A percentile compares a stretch with the other conserved stretches of the same genome.
Conservation (phyloP, 2,329 filamentous ascomycete species). For the Lachnum nothofagi region DNA sequence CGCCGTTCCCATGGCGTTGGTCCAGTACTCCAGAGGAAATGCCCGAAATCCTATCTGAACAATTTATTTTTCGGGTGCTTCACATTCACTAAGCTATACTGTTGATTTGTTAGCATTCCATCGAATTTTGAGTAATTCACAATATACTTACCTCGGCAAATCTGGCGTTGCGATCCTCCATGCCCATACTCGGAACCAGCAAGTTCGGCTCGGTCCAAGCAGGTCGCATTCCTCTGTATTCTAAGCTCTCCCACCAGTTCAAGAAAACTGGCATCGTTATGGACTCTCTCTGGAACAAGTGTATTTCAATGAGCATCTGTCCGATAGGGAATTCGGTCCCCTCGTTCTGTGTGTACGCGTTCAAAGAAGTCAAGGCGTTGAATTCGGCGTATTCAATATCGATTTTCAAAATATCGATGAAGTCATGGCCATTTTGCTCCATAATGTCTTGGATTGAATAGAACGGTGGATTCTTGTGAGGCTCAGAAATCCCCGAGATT, state of each 20-base stretch:
- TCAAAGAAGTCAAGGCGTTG: slow-evolving; percentile 30
- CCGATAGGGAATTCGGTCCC: slow-evolving; percentile 24
- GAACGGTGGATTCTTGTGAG: slow-evolving; percentile 27
- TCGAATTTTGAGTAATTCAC: neutral
- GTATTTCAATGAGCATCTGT: slow-evolving; percentile 26
- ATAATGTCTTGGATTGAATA: slow-evolving; percentile 37
- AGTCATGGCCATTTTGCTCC: slow-evolving; percentile 36
- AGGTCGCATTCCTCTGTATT: slow-evolving; percentile 26
- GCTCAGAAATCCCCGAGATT: slow-evolving; percentile 31
- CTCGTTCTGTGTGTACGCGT: slow-evolving; percentile 21
- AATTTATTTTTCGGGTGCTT: neutral
- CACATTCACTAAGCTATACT: slow-evolving; percentile 9
- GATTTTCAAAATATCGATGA: slow-evolving; percentile 38
- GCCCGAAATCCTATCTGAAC: no score
- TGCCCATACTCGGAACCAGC: slow-evolving; percentile 19
- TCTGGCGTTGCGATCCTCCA: slow-evolving; percentile 20
- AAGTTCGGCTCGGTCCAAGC: slow-evolving; percentile 29
- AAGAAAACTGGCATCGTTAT: slow-evolving; percentile 23
- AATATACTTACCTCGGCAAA: slow-evolving; percentile 16
- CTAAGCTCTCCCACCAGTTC: slow-evolving; percentile 30
- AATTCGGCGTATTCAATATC: slow-evolving; percentile 38
- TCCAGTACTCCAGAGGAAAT: no score
- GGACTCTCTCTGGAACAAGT: slow-evolving; percentile 20
- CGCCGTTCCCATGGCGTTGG: no score
- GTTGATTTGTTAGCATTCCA: no score